phyloP scores from a whole-genome alignment of 2,329 filamentous ascomycete genomes.

The Epichloe bromicola region DNA sequence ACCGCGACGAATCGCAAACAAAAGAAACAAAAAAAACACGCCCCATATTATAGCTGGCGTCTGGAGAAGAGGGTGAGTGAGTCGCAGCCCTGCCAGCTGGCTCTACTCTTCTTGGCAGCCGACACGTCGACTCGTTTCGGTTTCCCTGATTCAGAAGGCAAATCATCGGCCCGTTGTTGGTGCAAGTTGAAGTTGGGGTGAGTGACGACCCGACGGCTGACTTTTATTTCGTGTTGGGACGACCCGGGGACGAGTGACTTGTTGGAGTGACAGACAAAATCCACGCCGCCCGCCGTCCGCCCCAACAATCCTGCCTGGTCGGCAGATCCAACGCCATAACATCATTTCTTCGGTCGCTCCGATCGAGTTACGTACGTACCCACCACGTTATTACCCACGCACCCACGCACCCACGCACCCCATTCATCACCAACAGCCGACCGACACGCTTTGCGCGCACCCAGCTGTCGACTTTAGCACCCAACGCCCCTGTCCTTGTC shows the following conservation, averaged over 20 bases:
- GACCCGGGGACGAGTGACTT: neutral
- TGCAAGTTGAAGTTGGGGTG: neutral
- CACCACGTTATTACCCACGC: too few relatives aligned
- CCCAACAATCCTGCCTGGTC: neutral
- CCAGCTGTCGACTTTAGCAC: neutral
- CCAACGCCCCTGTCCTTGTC: neutral
- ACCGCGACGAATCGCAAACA: slow-evolving; percentile 1
- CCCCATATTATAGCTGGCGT: neutral
- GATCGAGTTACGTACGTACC: neutral
- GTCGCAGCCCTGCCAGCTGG: neutral
- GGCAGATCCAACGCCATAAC: neutral
- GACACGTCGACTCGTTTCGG: neutral
- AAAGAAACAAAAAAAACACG: neutral
- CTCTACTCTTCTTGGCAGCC: neutral
- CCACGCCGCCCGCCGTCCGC: neutral
- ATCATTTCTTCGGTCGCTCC: neutral
- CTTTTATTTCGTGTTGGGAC: neutral
- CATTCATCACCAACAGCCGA: neutral
- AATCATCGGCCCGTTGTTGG: neutral
- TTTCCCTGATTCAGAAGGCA: neutral
- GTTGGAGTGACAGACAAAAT: neutral
- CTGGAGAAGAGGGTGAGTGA: neutral
- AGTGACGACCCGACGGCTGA: neutral
- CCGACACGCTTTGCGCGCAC: neutral
- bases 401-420: neutral